Conservation (phyloP, 768 basidiomycete species). For the Collybiopsis confluens region DNA sequence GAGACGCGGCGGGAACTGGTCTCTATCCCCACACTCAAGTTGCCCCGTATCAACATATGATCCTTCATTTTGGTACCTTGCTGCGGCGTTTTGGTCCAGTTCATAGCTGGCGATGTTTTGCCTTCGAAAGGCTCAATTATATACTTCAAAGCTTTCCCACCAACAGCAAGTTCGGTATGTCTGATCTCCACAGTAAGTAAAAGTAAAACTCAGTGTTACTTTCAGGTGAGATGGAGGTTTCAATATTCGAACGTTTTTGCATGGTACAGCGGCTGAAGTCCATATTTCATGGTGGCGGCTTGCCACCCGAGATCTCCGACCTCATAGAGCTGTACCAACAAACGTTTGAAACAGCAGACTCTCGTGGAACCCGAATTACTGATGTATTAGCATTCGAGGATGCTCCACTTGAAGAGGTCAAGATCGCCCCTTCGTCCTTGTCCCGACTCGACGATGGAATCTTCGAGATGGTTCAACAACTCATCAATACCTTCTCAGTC, state of each 20-base stretch:
- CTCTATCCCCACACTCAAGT: constrained; percentile 27
- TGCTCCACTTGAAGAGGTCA: neutral
- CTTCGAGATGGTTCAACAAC: neutral
- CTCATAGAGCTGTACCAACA: constrained; percentile 7
- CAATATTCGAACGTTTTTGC: constrained; percentile 21
- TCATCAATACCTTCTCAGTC: neutral
- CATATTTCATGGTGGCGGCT: constrained; percentile 6
- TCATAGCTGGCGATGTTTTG: constrained; percentile 31
- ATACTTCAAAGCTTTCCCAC: constrained; percentile 24
- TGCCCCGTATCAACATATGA: constrained; percentile 34
- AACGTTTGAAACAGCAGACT: constrained; percentile 8
- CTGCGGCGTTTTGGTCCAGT: constrained; percentile 30
- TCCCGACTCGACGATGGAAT: neutral
- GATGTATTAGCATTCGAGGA: constrained; percentile 14
- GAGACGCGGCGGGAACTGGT: neutral
- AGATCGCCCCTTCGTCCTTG: neutral
- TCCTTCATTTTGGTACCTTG: constrained; percentile 30
- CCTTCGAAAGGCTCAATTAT: constrained; percentile 31
- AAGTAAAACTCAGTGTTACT: neutral
- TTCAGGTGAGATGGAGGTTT: constrained; percentile 24
- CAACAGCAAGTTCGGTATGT: constrained; percentile 28
- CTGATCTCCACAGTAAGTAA: too few species aligned
- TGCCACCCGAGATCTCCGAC: neutral
- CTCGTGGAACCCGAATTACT: constrained; percentile 13
- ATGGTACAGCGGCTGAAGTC: constrained; percentile 18